These are phyloP conservation scores for Epichloe aotearoae DNA, from an alignment of 2,329 filamentous ascomycete species.

Conservation along the genomic window DNA sequence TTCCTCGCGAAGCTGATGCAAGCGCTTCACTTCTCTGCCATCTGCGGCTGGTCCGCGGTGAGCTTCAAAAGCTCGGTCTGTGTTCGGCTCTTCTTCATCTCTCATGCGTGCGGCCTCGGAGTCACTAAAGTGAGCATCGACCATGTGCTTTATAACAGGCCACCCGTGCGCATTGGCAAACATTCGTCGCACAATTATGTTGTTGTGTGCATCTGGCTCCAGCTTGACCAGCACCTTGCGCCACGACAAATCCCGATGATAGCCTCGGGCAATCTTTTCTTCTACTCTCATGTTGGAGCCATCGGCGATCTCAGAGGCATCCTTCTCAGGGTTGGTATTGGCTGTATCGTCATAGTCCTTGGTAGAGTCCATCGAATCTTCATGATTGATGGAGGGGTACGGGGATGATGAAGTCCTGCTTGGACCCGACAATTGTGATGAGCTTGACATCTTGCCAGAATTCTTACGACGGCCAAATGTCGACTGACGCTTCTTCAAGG, in stretches of 20 bases:
- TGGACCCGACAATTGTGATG: conserved; percentile 12
- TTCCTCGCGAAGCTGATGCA: conserved; percentile 5
- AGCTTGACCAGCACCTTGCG: conserved; percentile 91
- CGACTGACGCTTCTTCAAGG: conserved; percentile 41
- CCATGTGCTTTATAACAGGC: conserved; percentile 91
- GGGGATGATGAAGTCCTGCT: conserved; percentile 21
- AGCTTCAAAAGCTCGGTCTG: conserved; percentile 54
- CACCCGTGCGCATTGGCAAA: conserved; percentile 96
- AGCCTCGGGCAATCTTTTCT: conserved; percentile 93
- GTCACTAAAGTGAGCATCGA: conserved; percentile 87
- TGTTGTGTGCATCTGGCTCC: conserved; percentile 96
- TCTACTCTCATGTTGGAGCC: conserved; percentile 73
- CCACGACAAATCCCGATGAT: conserved; percentile 86
- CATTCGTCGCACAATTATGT: conserved; percentile 91
- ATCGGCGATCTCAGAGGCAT: conserved; percentile 31
- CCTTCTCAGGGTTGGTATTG: conserved; percentile 32
- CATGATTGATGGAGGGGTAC: conserved; percentile 21
- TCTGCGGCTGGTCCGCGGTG: conserved; percentile 42
- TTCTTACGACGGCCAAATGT: conserved; percentile 21
- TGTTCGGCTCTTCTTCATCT: conserved; percentile 52
- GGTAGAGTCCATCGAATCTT: conserved; percentile 29
- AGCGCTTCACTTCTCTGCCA: conserved; percentile 50
- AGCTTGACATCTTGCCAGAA: conserved; percentile 12
- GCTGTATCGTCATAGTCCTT: conserved; percentile 40
- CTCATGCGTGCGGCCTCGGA: conserved; percentile 44